A percentile compares a stretch with the other conserved stretches of the same genome.
Evolutionary conservation across 257 asterid species (phyloP).

Genomic region (Penstemon eatonii): DNA sequence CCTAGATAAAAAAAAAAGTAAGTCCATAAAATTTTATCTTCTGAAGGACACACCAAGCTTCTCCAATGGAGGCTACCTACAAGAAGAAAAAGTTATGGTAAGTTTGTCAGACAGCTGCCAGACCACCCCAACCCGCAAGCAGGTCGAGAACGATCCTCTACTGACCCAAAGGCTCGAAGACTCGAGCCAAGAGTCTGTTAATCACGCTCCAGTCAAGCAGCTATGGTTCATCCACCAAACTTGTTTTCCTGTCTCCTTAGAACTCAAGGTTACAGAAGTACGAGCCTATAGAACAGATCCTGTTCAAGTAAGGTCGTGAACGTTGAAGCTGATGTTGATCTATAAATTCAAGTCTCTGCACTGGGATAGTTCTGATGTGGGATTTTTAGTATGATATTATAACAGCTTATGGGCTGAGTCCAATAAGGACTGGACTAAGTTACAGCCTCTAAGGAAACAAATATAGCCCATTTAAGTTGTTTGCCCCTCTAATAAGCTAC

Average conservation of each 20-base stretch:
- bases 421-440: too few relatives aligned
- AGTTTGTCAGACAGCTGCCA: slow-evolving; percentile 17
- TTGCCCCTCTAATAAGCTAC: too few relatives aligned
- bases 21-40: too few relatives aligned
- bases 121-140: slow-evolving; percentile 18
- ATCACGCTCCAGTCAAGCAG: slow-evolving; percentile 27
- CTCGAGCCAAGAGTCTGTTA: background rate
- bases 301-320: slow-evolving; percentile 20
- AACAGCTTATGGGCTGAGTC: too few relatives aligned
- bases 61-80: too few relatives aligned
- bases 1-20: too few relatives aligned
- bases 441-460: too few relatives aligned
- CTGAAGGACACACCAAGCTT: background rate
- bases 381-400: too few relatives aligned
- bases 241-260: slow-evolving; percentile 18
- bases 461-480: too few relatives aligned
- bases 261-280: slow-evolving; percentile 7
- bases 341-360: too few relatives aligned
- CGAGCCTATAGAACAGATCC: slow-evolving; percentile 17
- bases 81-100: background rate
- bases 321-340: too few relatives aligned
- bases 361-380: too few relatives aligned
- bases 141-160: slow-evolving; percentile 14
- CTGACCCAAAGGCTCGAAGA: background rate
- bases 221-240: slow-evolving; percentile 16